Evolutionary conservation across 345 rosid species (phyloP).

Genomic region (Salix suchowensis): DNA sequence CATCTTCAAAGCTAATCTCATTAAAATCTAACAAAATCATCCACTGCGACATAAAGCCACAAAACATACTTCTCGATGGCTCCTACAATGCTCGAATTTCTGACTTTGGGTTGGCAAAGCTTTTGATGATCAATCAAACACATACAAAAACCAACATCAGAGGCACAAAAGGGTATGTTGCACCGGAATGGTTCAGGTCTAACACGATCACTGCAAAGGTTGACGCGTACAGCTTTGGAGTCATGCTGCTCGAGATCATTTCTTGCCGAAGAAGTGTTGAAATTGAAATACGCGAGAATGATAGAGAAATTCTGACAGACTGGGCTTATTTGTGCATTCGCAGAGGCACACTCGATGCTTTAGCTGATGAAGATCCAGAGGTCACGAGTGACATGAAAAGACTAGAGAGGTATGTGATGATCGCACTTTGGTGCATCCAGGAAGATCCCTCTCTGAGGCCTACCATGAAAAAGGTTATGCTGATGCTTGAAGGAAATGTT

Average conservation of each 20-base stretch:
- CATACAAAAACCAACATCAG: neutral
- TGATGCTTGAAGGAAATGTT: neutral
- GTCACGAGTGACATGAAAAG: neutral
- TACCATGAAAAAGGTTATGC: neutral
- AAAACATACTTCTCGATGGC: slow-evolving; percentile 34
- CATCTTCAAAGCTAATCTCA: too few species aligned
- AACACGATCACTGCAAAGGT: neutral
- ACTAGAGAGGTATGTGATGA: neutral
- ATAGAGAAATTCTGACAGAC: slow-evolving; percentile 5
- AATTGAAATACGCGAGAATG: neutral
- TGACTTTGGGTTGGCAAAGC: slow-evolving; percentile 40
- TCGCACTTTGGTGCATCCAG: neutral
- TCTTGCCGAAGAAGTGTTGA: slow-evolving; percentile 15
- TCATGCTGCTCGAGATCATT: neutral
- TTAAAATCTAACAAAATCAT: slow-evolving; percentile 4
- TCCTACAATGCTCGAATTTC: slow-evolving; percentile 20
- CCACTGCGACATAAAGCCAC: slow-evolving; percentile 42
- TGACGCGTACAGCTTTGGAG: slow-evolving; percentile 7
- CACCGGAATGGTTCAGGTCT: slow-evolving; percentile 2
- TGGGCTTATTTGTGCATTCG: slow-evolving; percentile 21
- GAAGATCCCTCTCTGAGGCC: neutral
- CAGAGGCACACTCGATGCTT: slow-evolving; percentile 7
- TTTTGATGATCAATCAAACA: slow-evolving; percentile 11
- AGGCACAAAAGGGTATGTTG: slow-evolving; percentile 2
- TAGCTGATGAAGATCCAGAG: neutral